Evolutionary conservation across 139 green algal genomes (phyloP), one percentile per base, ranked within the genome.

Genomic region (Eudorina sp.): DNA sequence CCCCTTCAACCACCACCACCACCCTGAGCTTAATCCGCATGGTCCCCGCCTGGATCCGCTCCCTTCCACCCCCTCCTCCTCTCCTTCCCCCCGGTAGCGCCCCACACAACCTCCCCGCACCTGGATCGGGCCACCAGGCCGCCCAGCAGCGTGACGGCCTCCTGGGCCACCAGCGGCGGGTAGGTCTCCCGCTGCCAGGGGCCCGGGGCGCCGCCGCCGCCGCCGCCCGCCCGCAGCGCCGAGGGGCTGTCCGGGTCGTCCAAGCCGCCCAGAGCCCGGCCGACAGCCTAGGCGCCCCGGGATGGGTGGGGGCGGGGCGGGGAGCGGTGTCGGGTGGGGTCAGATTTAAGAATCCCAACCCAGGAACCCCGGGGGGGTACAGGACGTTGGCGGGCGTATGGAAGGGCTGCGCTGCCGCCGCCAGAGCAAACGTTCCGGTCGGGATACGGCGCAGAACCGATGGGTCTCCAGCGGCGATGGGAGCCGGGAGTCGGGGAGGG

Each of bases 121-220:
- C 58, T 76, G 14, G 60, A 77, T 34, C 60, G 16, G 7, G 80
- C 80, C 43, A 86, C 60, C 41, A 86, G 60, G 1, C 80, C 60
- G 18, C 64, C 80, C 60, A 86, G 60, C 60, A 48, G 16, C 27
- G 27, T 9, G 0, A n/a, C 41, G 19, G 80, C 80, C 80, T 86
- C 80, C 2, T 25, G 4, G n/a, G 80, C 41, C 40, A 86, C 29
- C 60, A 86, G 8, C 41, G 80, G 31, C 18, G 80, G 80, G 60
- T 60, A 86, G 25, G 60, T 64, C n/a, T 86, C 60, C 14, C 80
- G 60, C 43, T 76, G 60, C 80, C 80, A 86, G 29, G 78, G 55
- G 4, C 31, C 23, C 6, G 76, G 13, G 1, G 51, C 76, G 21
- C 51, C 76, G 31, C 46, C 19, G 70, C 70, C 19, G 70, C 70